phyloP scores from a whole-genome alignment of 805 yeast species.

The Ogataea chonburiensis region DNA sequence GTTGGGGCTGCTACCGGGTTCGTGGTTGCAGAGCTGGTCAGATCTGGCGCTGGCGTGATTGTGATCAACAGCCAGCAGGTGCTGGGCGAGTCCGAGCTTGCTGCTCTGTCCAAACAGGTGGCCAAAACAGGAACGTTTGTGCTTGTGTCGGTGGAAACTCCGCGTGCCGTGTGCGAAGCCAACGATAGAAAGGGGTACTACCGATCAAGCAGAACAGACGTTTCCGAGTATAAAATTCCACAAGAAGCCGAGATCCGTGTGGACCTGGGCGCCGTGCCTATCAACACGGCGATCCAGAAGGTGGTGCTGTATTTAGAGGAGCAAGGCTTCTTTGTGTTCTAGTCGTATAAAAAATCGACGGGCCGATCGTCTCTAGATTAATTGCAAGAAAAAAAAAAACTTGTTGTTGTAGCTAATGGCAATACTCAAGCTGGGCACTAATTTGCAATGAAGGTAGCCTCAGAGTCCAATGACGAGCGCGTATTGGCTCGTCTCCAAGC shows the following conservation, averaged over 20 bases:
- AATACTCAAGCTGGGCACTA: constrained; percentile 1
- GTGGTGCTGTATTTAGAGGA: constrained; percentile 71
- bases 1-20: constrained; percentile 48
- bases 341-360: constrained; percentile 12
- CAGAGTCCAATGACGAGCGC: constrained; percentile 20
- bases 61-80: constrained; percentile 51
- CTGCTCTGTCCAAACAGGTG: constrained; percentile 41
- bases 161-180: constrained; percentile 43
- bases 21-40: constrained; percentile 71
- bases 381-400: constrained; percentile 1
- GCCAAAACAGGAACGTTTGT: constrained; percentile 52
- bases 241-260: constrained; percentile 57
- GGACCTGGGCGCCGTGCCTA: constrained; percentile 52
- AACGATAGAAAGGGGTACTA: constrained; percentile 53
- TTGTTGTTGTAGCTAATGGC: constrained; percentile 9
- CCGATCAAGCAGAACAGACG: constrained; percentile 44
- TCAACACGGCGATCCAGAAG: constrained; percentile 71
- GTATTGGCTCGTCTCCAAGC: constrained; percentile 19
- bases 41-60: constrained; percentile 92
- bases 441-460: constrained; percentile 19
- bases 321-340: constrained; percentile 74
- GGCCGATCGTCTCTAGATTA: constrained; percentile 14
- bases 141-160: constrained; percentile 50
- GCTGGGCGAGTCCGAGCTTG: constrained; percentile 42
- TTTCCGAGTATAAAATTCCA: constrained; percentile 48